phyloP scores from a whole-genome alignment of 805 yeast species.

The Nakazawaea ambrosiae region DNA sequence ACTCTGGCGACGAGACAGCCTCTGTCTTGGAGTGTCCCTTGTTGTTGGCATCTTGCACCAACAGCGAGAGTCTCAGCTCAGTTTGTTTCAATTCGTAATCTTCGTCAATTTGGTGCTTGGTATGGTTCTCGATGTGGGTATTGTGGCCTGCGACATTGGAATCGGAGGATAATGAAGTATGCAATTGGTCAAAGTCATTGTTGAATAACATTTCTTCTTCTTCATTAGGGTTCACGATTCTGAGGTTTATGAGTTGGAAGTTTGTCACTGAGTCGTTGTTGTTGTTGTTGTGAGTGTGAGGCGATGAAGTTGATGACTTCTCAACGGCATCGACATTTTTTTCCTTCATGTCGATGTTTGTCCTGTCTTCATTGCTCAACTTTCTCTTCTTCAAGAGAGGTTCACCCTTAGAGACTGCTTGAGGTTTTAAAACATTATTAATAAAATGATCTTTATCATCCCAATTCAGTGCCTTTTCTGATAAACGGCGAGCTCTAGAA shows the following conservation, averaged over 20 bases:
- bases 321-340: neutral
- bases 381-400: slow-evolving; percentile 7
- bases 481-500: slow-evolving; percentile 15
- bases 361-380: neutral
- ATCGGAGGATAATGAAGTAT: too few relatives aligned
- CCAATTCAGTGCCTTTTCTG: slow-evolving; percentile 12
- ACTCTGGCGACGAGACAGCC: too few relatives aligned
- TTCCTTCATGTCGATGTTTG: too few relatives aligned
- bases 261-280: neutral
- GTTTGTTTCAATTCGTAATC: slow-evolving; percentile 7
- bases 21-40: too few relatives aligned
- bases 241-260: slow-evolving; percentile 3
- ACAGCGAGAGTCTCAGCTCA: slow-evolving; percentile 6
- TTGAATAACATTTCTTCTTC: slow-evolving; percentile 5
- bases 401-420: neutral
- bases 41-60: too few relatives aligned
- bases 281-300: neutral
- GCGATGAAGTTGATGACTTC: neutral
- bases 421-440: slow-evolving; percentile 1
- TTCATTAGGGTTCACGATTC: neutral
- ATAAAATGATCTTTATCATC: slow-evolving; percentile 7
- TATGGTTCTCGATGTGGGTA: too few relatives aligned
- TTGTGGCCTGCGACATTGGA: too few relatives aligned
- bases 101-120: too few relatives aligned
- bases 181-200: too few relatives aligned